Percentiles rank a stretch among this genome's conserved stretches.
These are phyloP conservation scores for Jaapia argillacea DNA, from an alignment of 768 basidiomycete genomes.

Conservation along the genomic window DNA sequence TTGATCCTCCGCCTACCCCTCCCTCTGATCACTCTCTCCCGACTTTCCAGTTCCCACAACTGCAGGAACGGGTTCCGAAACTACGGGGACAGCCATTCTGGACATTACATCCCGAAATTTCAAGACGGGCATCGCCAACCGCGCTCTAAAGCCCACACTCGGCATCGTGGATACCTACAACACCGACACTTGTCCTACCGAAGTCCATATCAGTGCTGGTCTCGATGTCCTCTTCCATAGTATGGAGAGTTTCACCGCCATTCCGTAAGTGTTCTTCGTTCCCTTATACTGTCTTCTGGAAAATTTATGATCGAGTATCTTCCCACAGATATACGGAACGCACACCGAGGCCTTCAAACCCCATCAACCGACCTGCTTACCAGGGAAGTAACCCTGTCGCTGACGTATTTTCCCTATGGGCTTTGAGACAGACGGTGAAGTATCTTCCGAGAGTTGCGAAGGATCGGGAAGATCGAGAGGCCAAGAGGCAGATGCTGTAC, in stretches of 20 bases:
- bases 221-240: constrained; percentile 95
- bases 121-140: constrained; percentile 94
- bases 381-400: constrained; percentile 92
- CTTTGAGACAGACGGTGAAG: constrained; percentile 78
- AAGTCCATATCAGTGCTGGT: constrained; percentile 90
- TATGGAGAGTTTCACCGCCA: constrained; percentile 89
- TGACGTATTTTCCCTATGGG: constrained; percentile 95
- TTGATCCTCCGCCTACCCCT: not conserved
- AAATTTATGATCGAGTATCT: constrained; percentile 1
- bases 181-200: constrained; percentile 85
- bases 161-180: constrained; percentile 80
- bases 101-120: constrained; percentile 87
- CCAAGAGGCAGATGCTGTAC: constrained; percentile 86
- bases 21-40: not conserved
- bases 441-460: constrained; percentile 82
- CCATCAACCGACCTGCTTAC: constrained; percentile 84
- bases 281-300: not conserved
- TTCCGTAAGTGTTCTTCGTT: constrained; percentile 48
- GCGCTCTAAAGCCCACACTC: constrained; percentile 83
- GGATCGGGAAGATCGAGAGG: constrained; percentile 70
- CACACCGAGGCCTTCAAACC: constrained; percentile 81
- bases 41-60: constrained; percentile 48
- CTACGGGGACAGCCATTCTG: constrained; percentile 90
- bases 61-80: constrained; percentile 88
- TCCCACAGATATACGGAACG: constrained; percentile 74